A percentile compares a stretch with the other conserved stretches of the same genome.
phyloP scores from a whole-genome alignment of 1,284 basidiomycete genomes.

The Tylopilus sp. region DNA sequence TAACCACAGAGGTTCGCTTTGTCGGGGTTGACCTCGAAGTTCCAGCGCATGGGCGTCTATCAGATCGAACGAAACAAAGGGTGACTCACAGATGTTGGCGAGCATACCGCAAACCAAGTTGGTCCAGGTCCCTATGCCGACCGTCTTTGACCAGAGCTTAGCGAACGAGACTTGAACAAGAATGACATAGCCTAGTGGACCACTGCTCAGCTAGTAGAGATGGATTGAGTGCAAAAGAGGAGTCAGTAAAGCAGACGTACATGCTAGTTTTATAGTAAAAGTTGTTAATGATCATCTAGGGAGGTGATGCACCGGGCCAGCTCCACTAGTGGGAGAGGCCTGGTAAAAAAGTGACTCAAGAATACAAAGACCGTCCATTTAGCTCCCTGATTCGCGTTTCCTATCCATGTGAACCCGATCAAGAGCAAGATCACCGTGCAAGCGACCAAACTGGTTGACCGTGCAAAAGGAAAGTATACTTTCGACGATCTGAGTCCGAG shows the following conservation, averaged over 20 bases:
- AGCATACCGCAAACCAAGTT: constrained; percentile 25
- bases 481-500: constrained; percentile 18
- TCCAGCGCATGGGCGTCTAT: not conserved
- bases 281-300: constrained; percentile 15
- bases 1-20: constrained; percentile 29
- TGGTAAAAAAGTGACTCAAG: constrained; percentile 8
- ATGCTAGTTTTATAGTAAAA: constrained; percentile 26
- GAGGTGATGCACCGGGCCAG: too few relatives aligned
- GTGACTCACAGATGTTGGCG: constrained; percentile 24
- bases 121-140: constrained; percentile 26
- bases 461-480: constrained; percentile 28
- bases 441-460: constrained; percentile 24
- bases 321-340: too few relatives aligned
- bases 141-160: constrained; percentile 32
- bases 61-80: not conserved
- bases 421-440: constrained; percentile 26
- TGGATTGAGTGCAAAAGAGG: not conserved
- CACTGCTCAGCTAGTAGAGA: constrained; percentile 9
- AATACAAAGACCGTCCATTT: constrained; percentile 25
- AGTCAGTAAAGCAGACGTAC: constrained; percentile 6
- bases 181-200: constrained; percentile 28
- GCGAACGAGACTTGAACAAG: constrained; percentile 30
- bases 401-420: constrained; percentile 30
- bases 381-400: constrained; percentile 6
- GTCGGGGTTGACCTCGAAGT: constrained; percentile 25